These are phyloP conservation scores for Tulasnella sp. DNA, from an alignment of 768 basidiomycete genomes.

Conservation along the genomic window DNA sequence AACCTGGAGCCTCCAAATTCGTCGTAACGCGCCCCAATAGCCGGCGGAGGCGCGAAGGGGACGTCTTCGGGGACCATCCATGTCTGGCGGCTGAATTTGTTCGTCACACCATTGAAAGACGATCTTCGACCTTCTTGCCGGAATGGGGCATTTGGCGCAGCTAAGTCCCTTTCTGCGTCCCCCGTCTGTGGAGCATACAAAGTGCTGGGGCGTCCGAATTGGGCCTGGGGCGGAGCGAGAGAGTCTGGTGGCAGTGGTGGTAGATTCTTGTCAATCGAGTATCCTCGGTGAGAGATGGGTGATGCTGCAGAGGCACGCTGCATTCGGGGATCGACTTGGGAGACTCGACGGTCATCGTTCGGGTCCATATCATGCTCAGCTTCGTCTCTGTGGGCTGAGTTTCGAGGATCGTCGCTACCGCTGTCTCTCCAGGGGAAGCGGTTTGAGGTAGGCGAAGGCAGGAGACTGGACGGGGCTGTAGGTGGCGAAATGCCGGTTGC, in stretches of 20 bases:
- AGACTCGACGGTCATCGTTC: slow-evolving; percentile 28
- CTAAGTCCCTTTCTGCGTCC: slow-evolving; percentile 44
- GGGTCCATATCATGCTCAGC: slow-evolving; percentile 12
- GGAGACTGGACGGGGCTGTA: slow-evolving; percentile 67
- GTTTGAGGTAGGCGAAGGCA: slow-evolving; percentile 72
- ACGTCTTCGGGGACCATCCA: slow-evolving; percentile 17
- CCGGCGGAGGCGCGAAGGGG: slow-evolving; percentile 42
- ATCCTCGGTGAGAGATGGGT: slow-evolving; percentile 29
- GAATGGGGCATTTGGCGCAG: slow-evolving; percentile 46
- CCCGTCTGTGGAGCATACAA: slow-evolving; percentile 45
- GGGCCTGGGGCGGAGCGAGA: slow-evolving; percentile 41
- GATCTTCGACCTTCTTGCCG: slow-evolving; percentile 49
- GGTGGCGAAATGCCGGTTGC: slow-evolving; percentile 62
- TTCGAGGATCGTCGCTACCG: slow-evolving; percentile 24
- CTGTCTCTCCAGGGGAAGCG: slow-evolving; percentile 29
- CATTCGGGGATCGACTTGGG: slow-evolving; percentile 33
- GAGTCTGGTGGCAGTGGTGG: slow-evolving; percentile 65
- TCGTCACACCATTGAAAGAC: slow-evolving; percentile 61
- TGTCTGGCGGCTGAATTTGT: slow-evolving; percentile 6
- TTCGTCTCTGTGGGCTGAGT: slow-evolving; percentile 27
- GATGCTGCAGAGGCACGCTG: slow-evolving; percentile 22
- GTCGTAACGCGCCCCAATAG: slow-evolving; percentile 51
- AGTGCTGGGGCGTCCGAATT: slow-evolving; percentile 55
- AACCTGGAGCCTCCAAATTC: slow-evolving; percentile 69
- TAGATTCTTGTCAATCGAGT: slow-evolving; percentile 52